These are phyloP conservation scores for Penicillium crystallinum DNA, from an alignment of 495 filamentous ascomycete genomes.

Conservation along the genomic window DNA sequence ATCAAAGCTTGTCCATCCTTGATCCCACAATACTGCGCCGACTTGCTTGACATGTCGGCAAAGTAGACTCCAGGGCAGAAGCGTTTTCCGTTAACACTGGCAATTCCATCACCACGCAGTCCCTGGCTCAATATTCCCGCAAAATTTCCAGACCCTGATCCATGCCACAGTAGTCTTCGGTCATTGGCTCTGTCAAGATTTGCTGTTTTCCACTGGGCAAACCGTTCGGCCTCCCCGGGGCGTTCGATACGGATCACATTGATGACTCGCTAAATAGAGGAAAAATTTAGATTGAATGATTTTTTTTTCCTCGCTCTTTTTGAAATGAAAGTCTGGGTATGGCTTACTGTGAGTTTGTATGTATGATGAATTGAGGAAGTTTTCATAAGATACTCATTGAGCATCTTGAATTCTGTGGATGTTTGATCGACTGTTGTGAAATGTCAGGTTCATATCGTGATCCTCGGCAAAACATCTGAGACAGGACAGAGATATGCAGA, in stretches of 20 bases:
- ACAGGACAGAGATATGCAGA: background rate
- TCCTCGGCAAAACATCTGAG: no score
- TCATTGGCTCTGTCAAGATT: conserved; percentile 35
- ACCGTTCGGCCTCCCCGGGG: conserved; percentile 56
- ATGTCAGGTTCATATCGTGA: no score
- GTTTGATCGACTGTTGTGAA: background rate
- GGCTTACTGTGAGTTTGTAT: background rate
- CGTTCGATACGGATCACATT: conserved; percentile 69
- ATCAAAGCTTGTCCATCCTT: background rate
- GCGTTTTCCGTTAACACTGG: background rate
- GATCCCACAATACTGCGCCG: background rate
- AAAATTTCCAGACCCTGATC: conserved; percentile 59
- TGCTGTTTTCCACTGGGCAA: conserved; percentile 43
- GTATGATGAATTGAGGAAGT: background rate
- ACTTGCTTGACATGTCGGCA: conserved; percentile 14
- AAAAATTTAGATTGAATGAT: background rate
- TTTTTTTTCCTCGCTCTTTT: no score
- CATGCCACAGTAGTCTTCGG: conserved; percentile 72
- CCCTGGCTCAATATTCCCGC: conserved; percentile 70
- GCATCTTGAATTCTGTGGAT: background rate
- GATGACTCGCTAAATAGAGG: background rate
- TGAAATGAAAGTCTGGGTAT: background rate
- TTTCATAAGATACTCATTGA: background rate
- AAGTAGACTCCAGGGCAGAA: conserved; percentile 11
- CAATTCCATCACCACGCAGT: conserved; percentile 38